Conservation (phyloP, 2,329 filamentous ascomycete genomes). For the Shiraia sp. region DNA sequence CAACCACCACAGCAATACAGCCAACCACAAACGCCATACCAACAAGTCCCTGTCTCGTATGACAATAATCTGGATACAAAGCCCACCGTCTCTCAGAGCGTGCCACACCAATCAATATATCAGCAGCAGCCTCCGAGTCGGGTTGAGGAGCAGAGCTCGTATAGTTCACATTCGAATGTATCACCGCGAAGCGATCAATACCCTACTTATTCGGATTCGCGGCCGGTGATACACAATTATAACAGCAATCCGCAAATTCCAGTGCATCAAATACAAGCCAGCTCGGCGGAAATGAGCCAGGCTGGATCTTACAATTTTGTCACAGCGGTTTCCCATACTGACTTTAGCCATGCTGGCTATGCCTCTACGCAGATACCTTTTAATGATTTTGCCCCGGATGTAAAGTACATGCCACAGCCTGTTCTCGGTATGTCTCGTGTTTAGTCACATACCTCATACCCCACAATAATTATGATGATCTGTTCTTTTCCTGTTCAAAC, state of each 20-base stretch:
- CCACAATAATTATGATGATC: constrained; percentile 38
- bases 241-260: constrained; percentile 27
- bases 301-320: constrained; percentile 24
- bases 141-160: constrained; percentile 26
- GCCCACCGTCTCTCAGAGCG: constrained; percentile 22
- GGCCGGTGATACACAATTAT: constrained; percentile 24
- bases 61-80: constrained; percentile 22
- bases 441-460: constrained; percentile 41
- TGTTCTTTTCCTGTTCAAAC: constrained; percentile 17
- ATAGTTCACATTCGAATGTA: constrained; percentile 23
- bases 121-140: constrained; percentile 23
- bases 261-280: constrained; percentile 20
- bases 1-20: constrained; percentile 26
- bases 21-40: constrained; percentile 25
- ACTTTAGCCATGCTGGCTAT: constrained; percentile 35
- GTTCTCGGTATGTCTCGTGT: constrained; percentile 48
- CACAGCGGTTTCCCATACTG: constrained; percentile 28
- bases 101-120: constrained; percentile 28
- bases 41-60: constrained; percentile 31
- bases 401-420: constrained; percentile 44
- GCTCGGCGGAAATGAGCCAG: constrained; percentile 24
- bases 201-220: constrained; percentile 23
- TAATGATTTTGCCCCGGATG: constrained; percentile 40
- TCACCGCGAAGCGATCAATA: constrained; percentile 30
- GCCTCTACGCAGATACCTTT: constrained; percentile 40